These are phyloP conservation scores for Tetrahymena malaccensis DNA, from an alignment of 73 alveolate species.

Conservation along the genomic window DNA sequence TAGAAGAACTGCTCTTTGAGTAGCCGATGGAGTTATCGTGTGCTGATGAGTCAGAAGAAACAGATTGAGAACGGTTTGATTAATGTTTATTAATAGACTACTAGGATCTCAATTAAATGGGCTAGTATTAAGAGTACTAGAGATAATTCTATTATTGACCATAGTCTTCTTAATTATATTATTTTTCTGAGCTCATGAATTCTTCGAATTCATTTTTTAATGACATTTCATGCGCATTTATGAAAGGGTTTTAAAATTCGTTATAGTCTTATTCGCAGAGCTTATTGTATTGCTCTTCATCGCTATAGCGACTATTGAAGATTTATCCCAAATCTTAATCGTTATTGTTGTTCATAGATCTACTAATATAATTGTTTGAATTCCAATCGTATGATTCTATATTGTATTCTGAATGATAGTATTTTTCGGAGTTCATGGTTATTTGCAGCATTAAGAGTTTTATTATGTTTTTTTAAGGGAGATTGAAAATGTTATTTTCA, in stretches of 20 bases:
- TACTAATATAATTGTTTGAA: neutral
- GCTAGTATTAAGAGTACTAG: neutral
- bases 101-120: neutral
- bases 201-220: neutral
- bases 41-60: neutral
- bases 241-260: neutral
- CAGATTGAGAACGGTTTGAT: neutral
- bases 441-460: neutral
- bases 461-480: neutral
- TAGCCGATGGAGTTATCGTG: neutral
- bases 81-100: neutral
- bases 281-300: neutral
- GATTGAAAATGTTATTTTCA: neutral
- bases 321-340: neutral
- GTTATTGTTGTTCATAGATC: neutral
- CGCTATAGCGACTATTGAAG: neutral
- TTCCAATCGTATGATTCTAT: neutral
- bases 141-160: neutral
- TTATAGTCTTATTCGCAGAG: neutral
- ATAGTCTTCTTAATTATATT: neutral
- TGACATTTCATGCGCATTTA: neutral
- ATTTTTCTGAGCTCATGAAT: neutral
- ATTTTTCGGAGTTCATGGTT: neutral
- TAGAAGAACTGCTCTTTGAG: neutral
- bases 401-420: neutral